Conservation (phyloP, 2,329 filamentous ascomycete species). For the Pyricularia grisea region DNA sequence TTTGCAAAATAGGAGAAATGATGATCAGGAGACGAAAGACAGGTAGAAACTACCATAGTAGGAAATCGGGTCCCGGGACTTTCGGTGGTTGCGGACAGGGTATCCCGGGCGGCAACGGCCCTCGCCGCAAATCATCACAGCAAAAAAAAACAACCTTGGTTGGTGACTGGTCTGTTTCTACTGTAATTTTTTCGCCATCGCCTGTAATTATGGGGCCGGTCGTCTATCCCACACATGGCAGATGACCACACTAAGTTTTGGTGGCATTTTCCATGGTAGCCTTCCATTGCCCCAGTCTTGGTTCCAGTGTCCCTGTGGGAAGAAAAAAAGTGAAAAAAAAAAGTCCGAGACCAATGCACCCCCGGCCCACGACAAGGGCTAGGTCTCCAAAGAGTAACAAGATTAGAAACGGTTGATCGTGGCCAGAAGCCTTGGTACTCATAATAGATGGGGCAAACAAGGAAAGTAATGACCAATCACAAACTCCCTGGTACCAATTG, state of each 20-base stretch:
- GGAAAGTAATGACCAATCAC: not conserved
- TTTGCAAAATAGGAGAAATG: not conserved
- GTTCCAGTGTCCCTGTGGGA: too few species aligned
- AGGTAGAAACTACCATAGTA: not conserved
- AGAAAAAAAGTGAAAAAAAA: not conserved
- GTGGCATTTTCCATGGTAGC: not conserved
- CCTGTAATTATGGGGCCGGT: not conserved
- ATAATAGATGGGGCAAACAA: not conserved
- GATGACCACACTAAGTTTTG: not conserved
- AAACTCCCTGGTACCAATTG: not conserved
- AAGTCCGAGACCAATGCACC: not conserved
- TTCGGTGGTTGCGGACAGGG: not conserved
- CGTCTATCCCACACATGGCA: not conserved
- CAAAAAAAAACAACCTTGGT: not conserved
- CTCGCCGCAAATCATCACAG: not conserved
- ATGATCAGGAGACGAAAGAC: not conserved
- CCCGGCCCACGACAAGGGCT: not conserved
- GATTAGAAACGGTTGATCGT: constrained; percentile 4
- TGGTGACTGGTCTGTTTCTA: not conserved
- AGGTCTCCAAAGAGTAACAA: constrained; percentile 1
- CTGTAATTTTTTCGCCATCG: not conserved
- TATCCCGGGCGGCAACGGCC: not conserved
- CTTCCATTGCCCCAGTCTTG: not conserved
- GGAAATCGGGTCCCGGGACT: not conserved
- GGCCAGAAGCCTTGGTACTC: not conserved